Evolutionary conservation across 371 early-diverging fungal genomes (phyloP), one percentile per base, ranked within the genome.

Genomic region (Mortierella sp.): DNA sequence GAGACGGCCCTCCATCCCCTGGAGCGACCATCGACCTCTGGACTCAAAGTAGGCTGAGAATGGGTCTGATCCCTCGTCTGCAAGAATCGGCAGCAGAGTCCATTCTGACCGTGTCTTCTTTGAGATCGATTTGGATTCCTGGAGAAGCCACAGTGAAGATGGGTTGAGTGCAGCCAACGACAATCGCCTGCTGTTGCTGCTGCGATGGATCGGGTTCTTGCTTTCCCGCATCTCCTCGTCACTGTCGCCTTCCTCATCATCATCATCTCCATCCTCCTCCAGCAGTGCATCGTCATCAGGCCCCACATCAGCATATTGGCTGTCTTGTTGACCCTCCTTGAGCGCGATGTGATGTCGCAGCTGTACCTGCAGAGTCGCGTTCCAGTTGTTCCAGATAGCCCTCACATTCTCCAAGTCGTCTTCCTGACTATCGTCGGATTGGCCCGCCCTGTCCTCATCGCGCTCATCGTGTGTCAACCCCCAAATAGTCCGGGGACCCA

Each of bases 1-100:
- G 3, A 70, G 61, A 37, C 71, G 77, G 1, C 77, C 81, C 1
- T 24, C n/a, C 9, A 74, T 68, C 10, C 74, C 74, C 31, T 64
- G 26, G 29, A 58, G 0, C 2, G 64, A 68, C 71, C 74, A 16
- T 29, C 68, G 80, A 29, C 68, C 58, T 24, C 41, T 74, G 13
- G 34, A 4, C 19, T 66, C 70, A 0, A 48, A 45, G 5, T 40
- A 13, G 1, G 40, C 64, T 8, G 48, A 4, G 2, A 44, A 48
- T 0, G 70, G 52, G 48, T 37, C 45, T 0, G 72, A 67, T 14
- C 81, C 68, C 22, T 77, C 76, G 34, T 74, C 64, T 5, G 67
- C 68, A n/a, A 81, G 50, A 14, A 77, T 67, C 6, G 83, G 79
- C 29, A 83, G 73, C 1, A 73, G 58, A 2, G 83, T 83, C 83